Evolutionary conservation across 495 filamentous ascomycete genomes (phyloP).

Genomic region (Lasiosphaeriaceae sp.): DNA sequence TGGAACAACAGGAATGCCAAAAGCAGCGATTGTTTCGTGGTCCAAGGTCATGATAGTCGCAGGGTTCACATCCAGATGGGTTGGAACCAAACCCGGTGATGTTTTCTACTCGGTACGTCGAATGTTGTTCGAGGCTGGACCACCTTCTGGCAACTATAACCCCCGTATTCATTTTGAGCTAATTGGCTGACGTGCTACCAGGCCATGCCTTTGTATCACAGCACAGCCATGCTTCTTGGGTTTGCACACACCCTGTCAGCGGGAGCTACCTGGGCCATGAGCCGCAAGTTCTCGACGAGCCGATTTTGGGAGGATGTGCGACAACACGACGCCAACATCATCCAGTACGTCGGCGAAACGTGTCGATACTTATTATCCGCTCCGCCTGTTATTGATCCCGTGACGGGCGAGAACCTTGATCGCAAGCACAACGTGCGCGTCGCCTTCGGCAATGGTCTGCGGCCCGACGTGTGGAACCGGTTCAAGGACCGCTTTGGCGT

Average conservation of each 20-base stretch:
- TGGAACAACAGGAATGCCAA: conserved; percentile 88
- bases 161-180: background rate
- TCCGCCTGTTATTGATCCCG: conserved; percentile 58
- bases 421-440: conserved; percentile 69
- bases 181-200: conserved; percentile 25
- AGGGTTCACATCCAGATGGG: conserved; percentile 53
- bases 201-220: conserved; percentile 95
- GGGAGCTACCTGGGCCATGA: conserved; percentile 65
- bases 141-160: too few relatives aligned
- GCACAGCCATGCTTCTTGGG: conserved; percentile 72
- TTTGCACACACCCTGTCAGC: conserved; percentile 55
- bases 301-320: conserved; percentile 82
- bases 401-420: conserved; percentile 70
- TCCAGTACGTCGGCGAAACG: conserved; percentile 96
- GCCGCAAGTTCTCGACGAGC: conserved; percentile 75
- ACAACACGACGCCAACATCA: conserved; percentile 66
- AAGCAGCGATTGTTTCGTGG: conserved; percentile 83
- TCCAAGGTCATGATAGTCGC: conserved; percentile 55
- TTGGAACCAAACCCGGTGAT: conserved; percentile 57
- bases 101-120: conserved; percentile 70
- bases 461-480: conserved; percentile 85
- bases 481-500: conserved; percentile 89
- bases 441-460: conserved; percentile 90
- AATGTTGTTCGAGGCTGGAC: too few relatives aligned
- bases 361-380: conserved; percentile 83